Conservation (phyloP, 331 rosid genomes). For the Malus hybrid region DNA sequence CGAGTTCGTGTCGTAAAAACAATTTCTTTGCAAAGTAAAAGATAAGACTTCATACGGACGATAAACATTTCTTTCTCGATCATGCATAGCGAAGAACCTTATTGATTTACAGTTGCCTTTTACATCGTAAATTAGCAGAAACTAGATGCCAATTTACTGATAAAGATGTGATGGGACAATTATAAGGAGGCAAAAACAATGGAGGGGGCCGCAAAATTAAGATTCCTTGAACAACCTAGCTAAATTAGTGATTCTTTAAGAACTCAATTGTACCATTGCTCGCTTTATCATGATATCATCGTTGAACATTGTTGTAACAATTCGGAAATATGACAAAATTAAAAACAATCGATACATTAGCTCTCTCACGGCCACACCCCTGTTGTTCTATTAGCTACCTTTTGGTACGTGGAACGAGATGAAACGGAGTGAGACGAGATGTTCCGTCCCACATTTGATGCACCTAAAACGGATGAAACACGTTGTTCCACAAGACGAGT, state of each 20-base stretch:
- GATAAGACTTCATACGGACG: accelerated
- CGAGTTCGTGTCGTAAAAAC: accelerated
- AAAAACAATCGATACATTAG: neutral
- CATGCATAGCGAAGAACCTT: too few species aligned
- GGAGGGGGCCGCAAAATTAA: neutral
- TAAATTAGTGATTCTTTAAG: neutral
- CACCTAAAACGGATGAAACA: too few species aligned
- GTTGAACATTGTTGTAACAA: too few species aligned
- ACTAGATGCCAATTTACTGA: neutral
- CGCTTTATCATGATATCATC: too few species aligned
- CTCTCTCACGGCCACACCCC: neutral
- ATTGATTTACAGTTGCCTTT: too few species aligned
- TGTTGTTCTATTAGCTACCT: neutral
- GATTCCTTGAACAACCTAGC: neutral
- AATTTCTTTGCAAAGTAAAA: too few species aligned
- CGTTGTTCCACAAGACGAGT: too few species aligned
- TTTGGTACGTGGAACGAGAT: too few species aligned
- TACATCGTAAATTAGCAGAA: too few species aligned
- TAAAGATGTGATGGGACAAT: neutral
- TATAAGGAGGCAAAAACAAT: neutral
- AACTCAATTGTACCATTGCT: neutral
- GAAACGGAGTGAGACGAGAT: too few species aligned
- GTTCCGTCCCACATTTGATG: too few species aligned
- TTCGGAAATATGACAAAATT: neutral
- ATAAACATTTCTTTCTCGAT: accelerated